Conservation (phyloP, 2,329 filamentous ascomycete genomes). For the Colletotrichum theobromicola region DNA sequence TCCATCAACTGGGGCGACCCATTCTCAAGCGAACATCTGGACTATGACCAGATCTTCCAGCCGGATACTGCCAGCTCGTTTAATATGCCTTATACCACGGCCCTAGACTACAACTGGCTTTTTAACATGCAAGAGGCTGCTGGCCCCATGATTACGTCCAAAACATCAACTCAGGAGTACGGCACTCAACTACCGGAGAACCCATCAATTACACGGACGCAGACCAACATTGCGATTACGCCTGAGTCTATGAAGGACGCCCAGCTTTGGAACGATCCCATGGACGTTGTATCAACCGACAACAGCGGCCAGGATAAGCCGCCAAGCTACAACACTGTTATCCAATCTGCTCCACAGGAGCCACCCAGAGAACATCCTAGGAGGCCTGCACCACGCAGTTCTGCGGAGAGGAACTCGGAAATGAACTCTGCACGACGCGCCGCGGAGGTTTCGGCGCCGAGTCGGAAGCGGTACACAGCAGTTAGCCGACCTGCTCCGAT, state of each 20-base stretch:
- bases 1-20: background rate
- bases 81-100: slow-evolving; percentile 69
- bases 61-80: slow-evolving; percentile 69
- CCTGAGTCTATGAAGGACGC: slow-evolving; percentile 26
- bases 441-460: background rate
- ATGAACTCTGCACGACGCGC: background rate
- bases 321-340: slow-evolving; percentile 19
- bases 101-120: slow-evolving; percentile 67
- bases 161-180: background rate
- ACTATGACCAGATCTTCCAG: slow-evolving; percentile 61
- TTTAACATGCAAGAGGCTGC: slow-evolving; percentile 53
- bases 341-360: background rate
- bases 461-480: background rate
- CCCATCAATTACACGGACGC: background rate
- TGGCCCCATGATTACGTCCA: background rate
- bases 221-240: slow-evolving; percentile 16
- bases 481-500: background rate
- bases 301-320: background rate
- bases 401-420: background rate
- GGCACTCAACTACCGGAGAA: background rate
- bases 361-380: background rate
- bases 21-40: slow-evolving; percentile 17
- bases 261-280: slow-evolving; percentile 25
- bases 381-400: background rate
- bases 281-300: background rate